phyloP scores from a whole-genome alignment of 345 rosid species.

The Turritis glabra region DNA sequence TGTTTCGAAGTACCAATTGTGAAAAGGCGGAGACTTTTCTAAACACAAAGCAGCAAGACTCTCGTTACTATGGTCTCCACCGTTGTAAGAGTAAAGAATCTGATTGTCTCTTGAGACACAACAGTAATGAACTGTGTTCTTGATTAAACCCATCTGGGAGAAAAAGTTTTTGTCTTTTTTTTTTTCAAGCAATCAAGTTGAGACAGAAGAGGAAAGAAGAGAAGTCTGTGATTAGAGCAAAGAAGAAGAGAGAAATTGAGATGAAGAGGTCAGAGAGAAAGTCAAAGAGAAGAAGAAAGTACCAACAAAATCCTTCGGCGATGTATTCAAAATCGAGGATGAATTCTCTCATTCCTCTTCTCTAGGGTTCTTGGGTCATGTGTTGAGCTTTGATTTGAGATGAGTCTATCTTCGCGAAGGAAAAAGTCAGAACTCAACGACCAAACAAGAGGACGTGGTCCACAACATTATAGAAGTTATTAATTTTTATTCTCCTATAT shows the following conservation, averaged over 20 bases:
- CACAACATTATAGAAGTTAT: neutral
- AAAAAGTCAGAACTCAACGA: conserved; percentile 27
- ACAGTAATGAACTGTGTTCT: conserved; percentile 68
- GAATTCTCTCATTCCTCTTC: conserved; percentile 36
- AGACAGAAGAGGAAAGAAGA: conserved; percentile 36
- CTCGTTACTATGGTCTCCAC: conserved; percentile 61
- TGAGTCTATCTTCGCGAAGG: neutral
- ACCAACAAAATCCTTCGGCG: conserved; percentile 39
- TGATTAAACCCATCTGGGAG: conserved; percentile 61
- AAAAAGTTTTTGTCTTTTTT: neutral
- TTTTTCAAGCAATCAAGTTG: conserved; percentile 26
- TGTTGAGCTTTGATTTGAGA: neutral
- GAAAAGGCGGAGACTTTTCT: conserved; percentile 68
- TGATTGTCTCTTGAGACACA: conserved; percentile 61
- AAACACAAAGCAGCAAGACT: conserved; percentile 57
- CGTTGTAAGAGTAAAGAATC: conserved; percentile 53
- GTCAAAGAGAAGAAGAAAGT: conserved; percentile 40
- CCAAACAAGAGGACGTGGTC: conserved; percentile 28
- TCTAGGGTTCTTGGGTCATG: conserved; percentile 32
- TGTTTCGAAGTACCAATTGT: conserved; percentile 84
- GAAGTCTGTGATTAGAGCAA: conserved; percentile 29
- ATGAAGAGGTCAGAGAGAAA: conserved; percentile 35
- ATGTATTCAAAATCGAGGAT: conserved; percentile 43
- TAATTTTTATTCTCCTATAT: neutral
- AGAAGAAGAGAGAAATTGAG: conserved; percentile 34